Base-by-base conservation (phyloP, 495 filamentous ascomycete genomes). In the Annulohypoxylon moriforme region DNA sequence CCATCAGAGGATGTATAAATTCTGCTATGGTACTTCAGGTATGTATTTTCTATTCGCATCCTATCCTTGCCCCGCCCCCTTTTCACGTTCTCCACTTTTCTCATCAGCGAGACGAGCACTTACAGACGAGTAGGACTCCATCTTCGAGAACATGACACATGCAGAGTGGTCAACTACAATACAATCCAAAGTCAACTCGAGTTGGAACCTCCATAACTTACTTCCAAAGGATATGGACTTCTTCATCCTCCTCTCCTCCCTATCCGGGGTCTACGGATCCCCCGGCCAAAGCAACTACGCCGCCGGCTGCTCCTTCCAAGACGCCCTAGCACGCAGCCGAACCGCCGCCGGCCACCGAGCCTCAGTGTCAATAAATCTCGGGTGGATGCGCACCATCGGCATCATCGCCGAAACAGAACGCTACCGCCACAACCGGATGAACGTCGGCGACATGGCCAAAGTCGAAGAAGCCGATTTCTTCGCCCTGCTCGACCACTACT, bases 1-100 rank as follows among this genome's bases (percentile, higher is more conserved):
- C 81, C 4, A 79, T 91, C 44, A 79, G 72, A 20, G 89, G 89
- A 14, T 84, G 85, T 27, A 73, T 84, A 34, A 78, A 82, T 8
- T 71, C 73, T 7, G 69, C 79, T 8, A 83, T 84, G 81, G 84
- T 87, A 7, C 82, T 84, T 7, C 55, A 75, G 70, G 85, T 40
- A 1, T 4, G 36, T 14, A 14, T 14, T 40, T 6, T 40, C 11
- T 14, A 40, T 4, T 40, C 13, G 14, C 14, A 16, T n/a, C 13
- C 14, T n/a, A 40, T 0, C 13, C 36, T 40, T 14, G 2, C 36
- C 2, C 36, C 36, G 14, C n/a, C 14, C 36, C 36, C 36, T n/a
- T n/a, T 40, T 40, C 27, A 3, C 27, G 2, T 29, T 29, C 27
- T 29, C 27, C 27, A 29, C 27, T 29, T 29, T 29, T 29, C 6